Evolutionary conservation across 371 early-diverging fungal species (phyloP).

Genomic region (Apophysomyces trapeziformis): DNA sequence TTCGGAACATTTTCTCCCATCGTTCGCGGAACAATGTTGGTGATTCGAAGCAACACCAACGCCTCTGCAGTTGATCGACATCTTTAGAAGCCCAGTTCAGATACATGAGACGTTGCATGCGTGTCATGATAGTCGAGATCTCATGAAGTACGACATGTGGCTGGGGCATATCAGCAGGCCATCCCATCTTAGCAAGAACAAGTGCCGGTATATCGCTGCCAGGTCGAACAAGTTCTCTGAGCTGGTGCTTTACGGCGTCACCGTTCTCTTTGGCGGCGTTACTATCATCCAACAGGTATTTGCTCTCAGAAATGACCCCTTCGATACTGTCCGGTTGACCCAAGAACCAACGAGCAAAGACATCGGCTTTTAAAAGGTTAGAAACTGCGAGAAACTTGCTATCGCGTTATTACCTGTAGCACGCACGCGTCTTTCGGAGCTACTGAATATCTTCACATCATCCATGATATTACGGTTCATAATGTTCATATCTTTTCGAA

Average conservation of each 20-base stretch:
- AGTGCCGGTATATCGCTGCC: constrained; percentile 54
- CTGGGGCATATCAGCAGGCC: constrained; percentile 62
- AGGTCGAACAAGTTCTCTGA: constrained; percentile 61
- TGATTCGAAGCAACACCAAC: constrained; percentile 85
- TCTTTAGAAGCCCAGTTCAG: constrained; percentile 68
- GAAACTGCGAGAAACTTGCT: background rate
- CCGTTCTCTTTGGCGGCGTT: constrained; percentile 94
- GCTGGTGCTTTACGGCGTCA: constrained; percentile 81
- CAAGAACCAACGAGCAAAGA: constrained; percentile 80
- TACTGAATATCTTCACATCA: constrained; percentile 85
- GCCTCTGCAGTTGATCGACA: constrained; percentile 62
- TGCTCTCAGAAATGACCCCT: constrained; percentile 71
- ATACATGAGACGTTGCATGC: constrained; percentile 78
- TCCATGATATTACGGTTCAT: constrained; percentile 85
- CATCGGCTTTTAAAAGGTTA: constrained; percentile 55
- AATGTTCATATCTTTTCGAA: constrained; percentile 90
- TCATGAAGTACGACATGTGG: constrained; percentile 72
- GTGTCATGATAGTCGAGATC: constrained; percentile 70
- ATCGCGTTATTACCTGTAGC: constrained; percentile 66
- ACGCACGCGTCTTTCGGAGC: constrained; percentile 88
- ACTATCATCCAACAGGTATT: constrained; percentile 94
- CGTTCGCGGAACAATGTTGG: constrained; percentile 84
- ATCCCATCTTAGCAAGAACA: constrained; percentile 44
- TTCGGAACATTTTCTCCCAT: constrained; percentile 94
- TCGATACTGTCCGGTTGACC: constrained; percentile 60